Conservation (phyloP, 768 basidiomycete species). For the Plicaturopsis crispa region DNA sequence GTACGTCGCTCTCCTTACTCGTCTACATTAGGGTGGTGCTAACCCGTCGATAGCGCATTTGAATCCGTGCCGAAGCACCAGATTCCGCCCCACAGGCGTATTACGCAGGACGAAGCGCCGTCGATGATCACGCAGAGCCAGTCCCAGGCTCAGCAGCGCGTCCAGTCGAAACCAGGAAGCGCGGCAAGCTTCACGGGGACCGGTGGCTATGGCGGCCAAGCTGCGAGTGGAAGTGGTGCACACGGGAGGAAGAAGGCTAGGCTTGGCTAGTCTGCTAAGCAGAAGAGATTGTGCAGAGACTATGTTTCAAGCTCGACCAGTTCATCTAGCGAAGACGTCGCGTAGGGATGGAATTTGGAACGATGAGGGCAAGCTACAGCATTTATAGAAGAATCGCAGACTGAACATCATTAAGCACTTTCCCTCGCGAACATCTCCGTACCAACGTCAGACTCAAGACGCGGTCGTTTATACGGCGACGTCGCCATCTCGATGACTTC, state of each 20-base stretch:
- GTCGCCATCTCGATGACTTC: no score
- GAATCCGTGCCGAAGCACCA: slow-evolving; percentile 53
- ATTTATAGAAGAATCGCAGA: no score
- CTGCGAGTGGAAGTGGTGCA: slow-evolving; percentile 16
- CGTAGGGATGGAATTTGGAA: no score
- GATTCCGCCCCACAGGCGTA: slow-evolving; percentile 79
- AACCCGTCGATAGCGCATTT: slow-evolving; percentile 62
- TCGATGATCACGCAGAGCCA: slow-evolving; percentile 58
- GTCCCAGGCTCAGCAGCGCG: slow-evolving; percentile 33
- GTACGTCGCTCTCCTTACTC: slow-evolving; percentile 36
- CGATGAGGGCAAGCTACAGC: no score
- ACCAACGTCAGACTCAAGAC: no score
- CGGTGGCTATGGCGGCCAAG: slow-evolving; percentile 38
- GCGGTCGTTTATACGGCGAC: no score
- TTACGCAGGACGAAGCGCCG: slow-evolving; percentile 88
- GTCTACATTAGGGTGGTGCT: background rate
- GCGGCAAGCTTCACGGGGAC: slow-evolving; percentile 56
- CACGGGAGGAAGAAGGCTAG: slow-evolving; percentile 54
- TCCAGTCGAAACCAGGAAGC: slow-evolving; percentile 48
- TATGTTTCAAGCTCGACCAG: no score
- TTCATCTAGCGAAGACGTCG: no score
- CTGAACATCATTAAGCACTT: no score
- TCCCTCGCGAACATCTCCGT: no score
- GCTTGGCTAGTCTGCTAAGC: slow-evolving; percentile 33
- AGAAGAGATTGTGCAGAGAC: no score